Base-by-base conservation (phyloP, 495 filamentous ascomycete genomes). In the Aspergillus coremiiformis region DNA sequence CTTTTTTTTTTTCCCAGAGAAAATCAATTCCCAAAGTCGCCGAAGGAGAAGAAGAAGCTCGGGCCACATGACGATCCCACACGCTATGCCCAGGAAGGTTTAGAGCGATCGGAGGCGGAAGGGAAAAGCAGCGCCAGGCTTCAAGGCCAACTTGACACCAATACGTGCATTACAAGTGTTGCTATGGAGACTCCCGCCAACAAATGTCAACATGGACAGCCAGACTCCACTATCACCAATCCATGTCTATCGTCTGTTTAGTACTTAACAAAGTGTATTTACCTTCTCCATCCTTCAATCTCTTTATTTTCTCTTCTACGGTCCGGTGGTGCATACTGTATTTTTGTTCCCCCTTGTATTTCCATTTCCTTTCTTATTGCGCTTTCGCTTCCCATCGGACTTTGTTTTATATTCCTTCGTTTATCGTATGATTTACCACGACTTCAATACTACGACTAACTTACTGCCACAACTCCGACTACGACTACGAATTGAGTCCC, bases 111-210 rank as follows among this genome's bases (percentile, higher is more conserved):
- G 54, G 30, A 47, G 17, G 0, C 15, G 19, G 51, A 54, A 56
- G 58, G 56, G 48, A 53, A n/a, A n/a, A n/a, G n/a, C n/a, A 53
- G 53, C 44, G 49, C 45, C 51, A 65, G 59, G 59, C 53, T 21
- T 19, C 22, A n/a, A 56, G 23, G 27, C 62, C 55, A n/a, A n/a
- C n/a, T n/a, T n/a, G n/a, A n/a, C n/a, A 50, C 32, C 47, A 65
- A 44, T 15, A n/a, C n/a, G n/a, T n/a, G 8, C 41, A 9, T 14
- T 33, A 22, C 23, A 10, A 23, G 39, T 24, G 69, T 73, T 73
- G 66, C 68, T 54, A 61, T 65, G 63, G 67, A 54, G 57, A 73
- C 70, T 70, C 56, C 70, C 52, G 59, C 47, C 39, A 55, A 30
- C 53, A 57, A 51, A 49, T 66, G 69, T 66, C 59, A 68, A 70